These are phyloP conservation scores for Pichiaceae sp. DNA, from an alignment of 1,139 yeast species.

Conservation along the genomic window DNA sequence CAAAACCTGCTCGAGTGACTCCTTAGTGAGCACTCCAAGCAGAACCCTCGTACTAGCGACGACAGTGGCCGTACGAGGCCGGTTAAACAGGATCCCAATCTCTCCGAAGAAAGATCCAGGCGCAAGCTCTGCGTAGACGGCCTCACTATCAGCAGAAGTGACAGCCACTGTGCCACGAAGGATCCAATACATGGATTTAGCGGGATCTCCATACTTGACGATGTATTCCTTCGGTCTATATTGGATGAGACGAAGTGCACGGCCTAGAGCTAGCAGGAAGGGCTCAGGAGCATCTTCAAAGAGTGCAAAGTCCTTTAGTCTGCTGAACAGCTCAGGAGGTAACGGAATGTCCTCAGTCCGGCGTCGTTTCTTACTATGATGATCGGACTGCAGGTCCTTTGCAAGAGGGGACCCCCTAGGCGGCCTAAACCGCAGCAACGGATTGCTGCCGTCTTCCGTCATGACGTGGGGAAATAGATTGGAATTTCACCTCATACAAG, in stretches of 20 bases:
- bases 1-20: slow-evolving; percentile 49
- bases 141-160: slow-evolving; percentile 68
- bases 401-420: slow-evolving; percentile 20
- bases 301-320: slow-evolving; percentile 50
- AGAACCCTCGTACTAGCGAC: slow-evolving; percentile 62
- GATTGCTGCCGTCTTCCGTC: not conserved
- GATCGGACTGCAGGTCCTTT: slow-evolving; percentile 4
- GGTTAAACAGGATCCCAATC: slow-evolving; percentile 63
- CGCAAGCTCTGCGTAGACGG: slow-evolving; percentile 58
- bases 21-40: slow-evolving; percentile 60
- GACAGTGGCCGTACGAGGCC: slow-evolving; percentile 75
- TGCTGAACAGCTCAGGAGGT: slow-evolving; percentile 46
- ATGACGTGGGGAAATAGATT: too few species aligned
- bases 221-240: slow-evolving; percentile 62
- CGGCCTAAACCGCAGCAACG: slow-evolving; percentile 11
- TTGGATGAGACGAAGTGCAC: slow-evolving; percentile 49
- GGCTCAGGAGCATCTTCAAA: slow-evolving; percentile 59
- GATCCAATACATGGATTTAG: slow-evolving; percentile 77
- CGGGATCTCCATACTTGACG: slow-evolving; percentile 62
- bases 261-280: slow-evolving; percentile 52
- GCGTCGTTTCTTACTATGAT: not conserved
- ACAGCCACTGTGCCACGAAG: slow-evolving; percentile 67
- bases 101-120: slow-evolving; percentile 74
- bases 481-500: too few species aligned
- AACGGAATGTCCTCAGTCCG: slow-evolving; percentile 10